Evolutionary conservation across 1,284 basidiomycete species (phyloP), one percentile per base, ranked within the genome.

Genomic region (Rugosomyces carneus): DNA sequence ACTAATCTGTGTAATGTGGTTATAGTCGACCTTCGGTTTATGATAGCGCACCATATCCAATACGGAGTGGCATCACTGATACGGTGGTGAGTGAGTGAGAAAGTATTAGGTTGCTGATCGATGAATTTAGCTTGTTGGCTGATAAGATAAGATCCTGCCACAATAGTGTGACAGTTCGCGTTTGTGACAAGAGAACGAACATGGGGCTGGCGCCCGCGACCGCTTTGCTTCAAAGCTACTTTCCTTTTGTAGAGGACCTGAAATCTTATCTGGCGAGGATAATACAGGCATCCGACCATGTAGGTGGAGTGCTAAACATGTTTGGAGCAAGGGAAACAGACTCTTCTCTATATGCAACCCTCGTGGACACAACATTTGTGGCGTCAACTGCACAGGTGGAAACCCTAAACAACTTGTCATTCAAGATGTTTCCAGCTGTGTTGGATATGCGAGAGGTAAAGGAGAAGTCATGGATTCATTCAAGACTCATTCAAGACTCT

Each of bases 381-480:
- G 73, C 71, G 34, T 46, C 63, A 44, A 57, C 61, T 50, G 46
- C 34, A 11, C 42, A 40, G 5, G 44, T 19, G 16, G 24, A 20
- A 9, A 45, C 24, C 23, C 41, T 54, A 3, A 51, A 24, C 9
- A 35, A 21, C 5, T 44, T 47, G 10, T 37, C 48, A n/a, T 66
- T 73, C 42, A 53, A 50, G 27, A 52, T 59, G 3, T 52, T 59
- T 8, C 57, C 67, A 2, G 71, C 75, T 0, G 67, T 74, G 62
- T 66, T 69, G 31, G 66, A 70, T 46, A 80, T 85, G 70, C 67
- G 67, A 40, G 77, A 82, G 42, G 82, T 84, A 53, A 51, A 71
- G 46, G 16, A 24, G 23, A n/a, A n/a, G n/a, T n/a, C n/a, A 23
- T 19, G 10, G 15, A 9, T 20, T 18, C 19, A 16, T n/a, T 19